phyloP scores from a whole-genome alignment of 2,329 filamentous ascomycete genomes.

The Fusarium brevicatenulatum region DNA sequence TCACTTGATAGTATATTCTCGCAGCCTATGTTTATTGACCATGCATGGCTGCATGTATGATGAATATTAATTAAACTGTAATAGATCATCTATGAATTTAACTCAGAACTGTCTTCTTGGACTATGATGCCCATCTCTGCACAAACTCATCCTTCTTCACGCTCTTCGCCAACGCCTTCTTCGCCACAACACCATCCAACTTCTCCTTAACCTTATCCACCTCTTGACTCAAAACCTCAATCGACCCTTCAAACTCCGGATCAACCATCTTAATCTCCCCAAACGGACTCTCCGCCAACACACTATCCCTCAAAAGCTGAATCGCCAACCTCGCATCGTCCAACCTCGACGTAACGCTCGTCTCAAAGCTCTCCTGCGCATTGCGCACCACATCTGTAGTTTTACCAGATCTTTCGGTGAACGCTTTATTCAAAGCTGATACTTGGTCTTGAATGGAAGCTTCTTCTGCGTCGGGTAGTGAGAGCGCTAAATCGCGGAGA shows the following conservation, averaged over 20 bases:
- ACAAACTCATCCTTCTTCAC: slow-evolving; percentile 61
- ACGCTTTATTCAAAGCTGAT: slow-evolving; percentile 48
- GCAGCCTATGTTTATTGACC: slow-evolving; percentile 35
- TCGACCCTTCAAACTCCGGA: slow-evolving; percentile 61
- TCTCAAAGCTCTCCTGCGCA: slow-evolving; percentile 63
- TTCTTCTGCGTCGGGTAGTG: slow-evolving; percentile 50
- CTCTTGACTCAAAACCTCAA: slow-evolving; percentile 59
- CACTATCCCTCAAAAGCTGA: slow-evolving; percentile 60
- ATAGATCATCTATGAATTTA: background rate
- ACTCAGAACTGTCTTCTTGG: too few species aligned
- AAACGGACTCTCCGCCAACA: slow-evolving; percentile 64
- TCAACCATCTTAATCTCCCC: slow-evolving; percentile 61
- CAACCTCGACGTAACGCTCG: slow-evolving; percentile 53
- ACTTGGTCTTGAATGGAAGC: slow-evolving; percentile 40
- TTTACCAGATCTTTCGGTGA: slow-evolving; percentile 56
- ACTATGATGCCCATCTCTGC: slow-evolving; percentile 45
- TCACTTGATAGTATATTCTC: slow-evolving; percentile 36
- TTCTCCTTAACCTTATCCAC: slow-evolving; percentile 53
- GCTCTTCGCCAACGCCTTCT: slow-evolving; percentile 52
- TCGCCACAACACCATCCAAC: slow-evolving; percentile 53
- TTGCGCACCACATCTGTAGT: slow-evolving; percentile 55
- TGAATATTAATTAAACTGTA: too few species aligned
- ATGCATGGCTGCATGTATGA: slow-evolving; percentile 33
- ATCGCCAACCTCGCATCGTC: slow-evolving; percentile 60
- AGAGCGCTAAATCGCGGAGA: slow-evolving; percentile 59